Conservation (phyloP, 2,329 filamentous ascomycete species). For the Penicillium sp. region DNA sequence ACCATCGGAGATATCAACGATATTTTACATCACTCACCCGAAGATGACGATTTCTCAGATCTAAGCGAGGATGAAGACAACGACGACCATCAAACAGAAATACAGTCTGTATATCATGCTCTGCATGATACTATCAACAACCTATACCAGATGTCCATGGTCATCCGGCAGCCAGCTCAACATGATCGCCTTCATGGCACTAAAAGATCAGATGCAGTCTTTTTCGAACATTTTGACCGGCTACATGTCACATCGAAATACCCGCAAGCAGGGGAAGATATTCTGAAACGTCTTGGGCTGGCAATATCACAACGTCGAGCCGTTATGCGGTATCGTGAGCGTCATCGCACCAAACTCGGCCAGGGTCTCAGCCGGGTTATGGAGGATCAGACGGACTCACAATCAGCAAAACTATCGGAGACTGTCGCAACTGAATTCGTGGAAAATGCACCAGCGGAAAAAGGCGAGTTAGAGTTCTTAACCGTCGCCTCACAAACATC, state of each 20-base stretch:
- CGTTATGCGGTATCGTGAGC: conserved; percentile 39
- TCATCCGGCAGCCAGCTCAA: conserved; percentile 37
- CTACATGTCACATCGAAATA: background rate
- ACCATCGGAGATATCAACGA: conserved; percentile 2
- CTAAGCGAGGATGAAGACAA: background rate
- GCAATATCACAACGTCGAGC: conserved; percentile 30
- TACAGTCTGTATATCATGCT: conserved; percentile 17
- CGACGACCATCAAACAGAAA: conserved; percentile 1
- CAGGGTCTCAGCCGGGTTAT: conserved; percentile 16
- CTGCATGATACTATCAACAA: conserved; percentile 29
- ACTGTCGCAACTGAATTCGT: background rate
- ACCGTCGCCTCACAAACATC: background rate
- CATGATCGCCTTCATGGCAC: conserved; percentile 29
- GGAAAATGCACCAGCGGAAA: background rate
- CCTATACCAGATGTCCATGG: conserved; percentile 38
- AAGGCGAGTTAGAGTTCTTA: background rate
- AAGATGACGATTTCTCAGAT: background rate
- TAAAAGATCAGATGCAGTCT: background rate
- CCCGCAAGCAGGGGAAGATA: background rate
- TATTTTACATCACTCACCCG: background rate
- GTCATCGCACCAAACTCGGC: conserved; percentile 35
- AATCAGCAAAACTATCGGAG: conserved; percentile 9
- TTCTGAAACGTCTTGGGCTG: conserved; percentile 4
- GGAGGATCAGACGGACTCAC: background rate
- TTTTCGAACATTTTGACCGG: background rate